These are phyloP conservation scores for Phytophthora uliginosa DNA, from an alignment of 352 stramenopile species.

Conservation along the genomic window DNA sequence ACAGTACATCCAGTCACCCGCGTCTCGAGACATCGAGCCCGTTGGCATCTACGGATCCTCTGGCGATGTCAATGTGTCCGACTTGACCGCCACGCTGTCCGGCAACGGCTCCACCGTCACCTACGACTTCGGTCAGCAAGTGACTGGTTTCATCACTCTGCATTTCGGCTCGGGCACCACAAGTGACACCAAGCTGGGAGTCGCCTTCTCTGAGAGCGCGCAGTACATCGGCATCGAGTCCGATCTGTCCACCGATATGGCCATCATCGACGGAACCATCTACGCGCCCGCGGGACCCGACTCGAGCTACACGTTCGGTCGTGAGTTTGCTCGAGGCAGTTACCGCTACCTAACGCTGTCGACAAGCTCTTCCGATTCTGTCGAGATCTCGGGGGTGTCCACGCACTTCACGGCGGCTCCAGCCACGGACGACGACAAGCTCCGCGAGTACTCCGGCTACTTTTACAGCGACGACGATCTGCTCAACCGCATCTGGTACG, in stretches of 20 bases:
- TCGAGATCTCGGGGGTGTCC: constrained; percentile 38
- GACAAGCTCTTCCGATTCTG: constrained; percentile 19
- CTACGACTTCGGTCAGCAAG: constrained; percentile 50
- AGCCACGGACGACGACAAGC: constrained; percentile 27
- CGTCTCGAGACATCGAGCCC: constrained; percentile 29
- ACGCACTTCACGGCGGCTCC: constrained; percentile 48
- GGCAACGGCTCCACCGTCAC: constrained; percentile 45
- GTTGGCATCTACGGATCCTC: constrained; percentile 27
- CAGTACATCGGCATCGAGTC: constrained; percentile 46
- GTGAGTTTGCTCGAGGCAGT: constrained; percentile 42
- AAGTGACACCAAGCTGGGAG: constrained; percentile 29
- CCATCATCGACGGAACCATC: constrained; percentile 48
- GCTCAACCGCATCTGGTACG: constrained; percentile 55
- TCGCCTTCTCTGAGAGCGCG: constrained; percentile 45
- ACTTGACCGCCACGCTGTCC: constrained; percentile 33
- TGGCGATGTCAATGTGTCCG: constrained; percentile 20
- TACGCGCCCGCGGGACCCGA: constrained; percentile 36
- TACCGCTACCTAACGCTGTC: constrained; percentile 50
- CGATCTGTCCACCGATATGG: constrained; percentile 47
- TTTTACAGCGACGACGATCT: constrained; percentile 54
- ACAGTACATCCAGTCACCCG: constrained; percentile 31
- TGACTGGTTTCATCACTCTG: constrained; percentile 36
- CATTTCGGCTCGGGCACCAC: constrained; percentile 34
- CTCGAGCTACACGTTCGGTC: constrained; percentile 42
- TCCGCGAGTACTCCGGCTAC: constrained; percentile 50